Conservation (phyloP, 495 filamentous ascomycete species). For the Penicillium pulvis region DNA sequence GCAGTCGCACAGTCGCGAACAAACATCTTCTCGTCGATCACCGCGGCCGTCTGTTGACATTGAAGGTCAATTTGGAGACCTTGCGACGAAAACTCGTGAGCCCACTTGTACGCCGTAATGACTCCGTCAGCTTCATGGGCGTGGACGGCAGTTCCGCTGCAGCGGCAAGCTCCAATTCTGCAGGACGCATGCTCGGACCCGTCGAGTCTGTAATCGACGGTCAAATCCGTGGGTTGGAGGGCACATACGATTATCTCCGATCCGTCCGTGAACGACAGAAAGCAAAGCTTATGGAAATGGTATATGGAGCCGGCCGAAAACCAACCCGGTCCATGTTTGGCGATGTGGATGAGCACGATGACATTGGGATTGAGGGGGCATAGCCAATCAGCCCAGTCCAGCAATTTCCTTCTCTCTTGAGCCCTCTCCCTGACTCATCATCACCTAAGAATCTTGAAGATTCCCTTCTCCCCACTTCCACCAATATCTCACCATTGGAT, state of each 20-base stretch:
- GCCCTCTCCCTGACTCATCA: not conserved
- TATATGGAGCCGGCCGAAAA: slow-evolving; percentile 63
- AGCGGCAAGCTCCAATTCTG: slow-evolving; percentile 31
- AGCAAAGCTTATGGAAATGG: slow-evolving; percentile 75
- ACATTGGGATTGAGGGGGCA: slow-evolving; percentile 15
- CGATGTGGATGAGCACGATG: slow-evolving; percentile 24
- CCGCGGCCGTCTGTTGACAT: slow-evolving; percentile 71
- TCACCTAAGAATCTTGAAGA: not conserved
- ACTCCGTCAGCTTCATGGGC: slow-evolving; percentile 47
- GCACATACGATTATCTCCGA: slow-evolving; percentile 73
- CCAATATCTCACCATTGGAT: not conserved
- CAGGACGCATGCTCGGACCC: slow-evolving; percentile 59
- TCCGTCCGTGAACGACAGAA: slow-evolving; percentile 76
- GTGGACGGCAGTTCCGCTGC: slow-evolving; percentile 28
- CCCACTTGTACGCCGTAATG: slow-evolving; percentile 72
- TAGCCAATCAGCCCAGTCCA: not conserved
- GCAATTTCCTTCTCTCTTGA: too few relatives aligned
- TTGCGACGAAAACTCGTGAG: slow-evolving; percentile 76
- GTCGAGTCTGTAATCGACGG: slow-evolving; percentile 65
- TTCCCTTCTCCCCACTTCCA: not conserved
- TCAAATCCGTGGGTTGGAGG: slow-evolving; percentile 79
- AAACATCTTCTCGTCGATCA: slow-evolving; percentile 82
- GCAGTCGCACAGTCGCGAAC: slow-evolving; percentile 80
- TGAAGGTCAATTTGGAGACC: slow-evolving; percentile 80
- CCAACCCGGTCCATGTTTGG: slow-evolving; percentile 31